Base-by-base conservation (phyloP, 108 stramenopile genomes). In the Epipyxis sp. region DNA sequence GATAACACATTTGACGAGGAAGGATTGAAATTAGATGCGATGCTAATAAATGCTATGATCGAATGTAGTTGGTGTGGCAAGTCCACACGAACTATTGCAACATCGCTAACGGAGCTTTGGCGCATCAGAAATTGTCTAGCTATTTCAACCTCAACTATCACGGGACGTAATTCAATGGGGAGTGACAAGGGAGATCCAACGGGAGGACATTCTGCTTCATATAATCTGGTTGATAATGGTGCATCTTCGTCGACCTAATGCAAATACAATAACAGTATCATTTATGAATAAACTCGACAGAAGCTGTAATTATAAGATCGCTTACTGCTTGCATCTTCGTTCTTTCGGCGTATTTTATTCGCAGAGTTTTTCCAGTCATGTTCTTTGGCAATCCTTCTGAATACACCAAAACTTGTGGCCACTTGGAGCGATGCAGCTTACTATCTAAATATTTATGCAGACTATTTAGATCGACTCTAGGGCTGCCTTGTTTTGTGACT, bases 401-500 rank as follows among this genome's bases (percentile, higher is more conserved):
- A 20, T 13, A 67, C 6, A 67, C 65, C 37, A 39, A 67, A 6
- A 67, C 65, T 43, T 67, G 65, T 13, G 65, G 65, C 65, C 65
- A 67, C 20, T 67, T 67, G 13, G 65, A 67, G 20, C 65, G 65
- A 43, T 67, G 65, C 6, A 67, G 42, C 13, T 20, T 6, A 43
- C 42, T 67, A 6, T 67, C 65, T 43, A 67, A 43, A 43, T 67
- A 43, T 20, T 67, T 67, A 43, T 67, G 65, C 13, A 67, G 65
- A 67, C 13, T 13, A 67, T 6, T 6, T 20, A 67, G 20, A 20
- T 67, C 65, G 42, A 43, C 20, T 42, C 65, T 39, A 13, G 65
- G 65, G 13, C 20, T 39, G 20, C 20, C 20, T 13, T 6, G 65
- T 67, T 20, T 50, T 50, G 46, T 13, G 20, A 92, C 90, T 59